Evolutionary conservation across 1,284 basidiomycete species (phyloP).

Genomic region (Cutaneotrichosporon sp.): DNA sequence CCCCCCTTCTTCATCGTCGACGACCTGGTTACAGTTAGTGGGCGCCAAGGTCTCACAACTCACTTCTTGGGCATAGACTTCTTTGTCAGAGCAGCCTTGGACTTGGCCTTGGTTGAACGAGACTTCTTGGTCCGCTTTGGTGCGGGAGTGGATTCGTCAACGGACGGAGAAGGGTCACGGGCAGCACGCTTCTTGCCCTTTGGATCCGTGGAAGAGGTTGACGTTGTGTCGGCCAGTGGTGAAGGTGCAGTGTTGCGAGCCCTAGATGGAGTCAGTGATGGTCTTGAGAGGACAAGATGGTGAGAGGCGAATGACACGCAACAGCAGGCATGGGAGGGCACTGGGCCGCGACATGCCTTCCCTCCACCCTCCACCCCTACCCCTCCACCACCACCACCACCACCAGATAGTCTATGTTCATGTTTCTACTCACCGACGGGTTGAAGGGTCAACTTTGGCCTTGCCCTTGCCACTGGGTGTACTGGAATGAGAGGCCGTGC

Average conservation of each 20-base stretch:
- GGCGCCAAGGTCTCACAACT: neutral
- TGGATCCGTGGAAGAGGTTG: slow-evolving; percentile 29
- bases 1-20: slow-evolving; percentile 37
- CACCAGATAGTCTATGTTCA: neutral
- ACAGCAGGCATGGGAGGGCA: neutral
- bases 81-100: slow-evolving; percentile 31
- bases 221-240: slow-evolving; percentile 5
- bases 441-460: slow-evolving; percentile 31
- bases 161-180: slow-evolving; percentile 18
- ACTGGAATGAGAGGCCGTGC: slow-evolving; percentile 10
- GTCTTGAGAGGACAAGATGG: neutral
- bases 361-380: too few species aligned
- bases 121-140: slow-evolving; percentile 32
- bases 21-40: slow-evolving; percentile 25
- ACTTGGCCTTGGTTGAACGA: slow-evolving; percentile 31
- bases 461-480: slow-evolving; percentile 31
- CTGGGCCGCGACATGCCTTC: neutral
- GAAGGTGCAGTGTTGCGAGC: slow-evolving; percentile 8
- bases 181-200: slow-evolving; percentile 48
- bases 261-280: slow-evolving; percentile 11
- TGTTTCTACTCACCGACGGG: slow-evolving; percentile 3
- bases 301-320: neutral
- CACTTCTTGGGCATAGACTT: slow-evolving; percentile 43
- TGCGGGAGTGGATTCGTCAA: slow-evolving; percentile 23
- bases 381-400: neutral